Evolutionary conservation across 2,329 filamentous ascomycete species (phyloP), one percentile per base, ranked within the genome.

Genomic region (Trichoderma brevicompactum): DNA sequence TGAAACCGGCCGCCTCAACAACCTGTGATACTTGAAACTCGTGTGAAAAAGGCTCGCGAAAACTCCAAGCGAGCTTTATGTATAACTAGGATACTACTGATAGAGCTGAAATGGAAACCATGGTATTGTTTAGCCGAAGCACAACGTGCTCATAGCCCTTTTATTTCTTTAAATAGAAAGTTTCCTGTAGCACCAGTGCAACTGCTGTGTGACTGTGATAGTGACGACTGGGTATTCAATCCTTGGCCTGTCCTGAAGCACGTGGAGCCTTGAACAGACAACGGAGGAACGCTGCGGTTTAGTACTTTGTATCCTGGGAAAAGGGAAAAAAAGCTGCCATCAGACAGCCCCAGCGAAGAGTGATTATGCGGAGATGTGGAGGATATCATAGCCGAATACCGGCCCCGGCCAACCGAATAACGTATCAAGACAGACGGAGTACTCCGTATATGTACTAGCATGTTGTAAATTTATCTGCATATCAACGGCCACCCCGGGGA

Each of bases 131-230:
- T 54, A 28, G 34, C 40, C 32, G 60, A 63, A 28, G 13, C 38
- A 43, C 60, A 53, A 44, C 28, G 28, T 23, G 38, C 36, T n/a
- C 32, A 12, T n/a, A 23, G 38, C 10, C 48, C 17, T 53, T 38
- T 53, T 49, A n/a, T 8, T 44, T 19, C 36, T 19, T 34, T 44
- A 43, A 61, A 43, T 9, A 19, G 9, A 19, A 19, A 12, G 4
- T n/a, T 38, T 5, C 32, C 40, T 28, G 19, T n/a, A 32, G 32
- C 7, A 23, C 32, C 13, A 6, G 10, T 17, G 28, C 41, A 60
- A n/a, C 34, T 38, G 48, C 13, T 54, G 49, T 54, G 49, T 54
- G 17, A 63, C 40, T 44, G 40, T 63, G 60, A 63, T 46, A 54
- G 56, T 50, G 56, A 38, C 32, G 59, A 12, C 32, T 38, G 2